Base-by-base conservation (phyloP, 306 rosid genomes). In the Vigna mungo region DNA sequence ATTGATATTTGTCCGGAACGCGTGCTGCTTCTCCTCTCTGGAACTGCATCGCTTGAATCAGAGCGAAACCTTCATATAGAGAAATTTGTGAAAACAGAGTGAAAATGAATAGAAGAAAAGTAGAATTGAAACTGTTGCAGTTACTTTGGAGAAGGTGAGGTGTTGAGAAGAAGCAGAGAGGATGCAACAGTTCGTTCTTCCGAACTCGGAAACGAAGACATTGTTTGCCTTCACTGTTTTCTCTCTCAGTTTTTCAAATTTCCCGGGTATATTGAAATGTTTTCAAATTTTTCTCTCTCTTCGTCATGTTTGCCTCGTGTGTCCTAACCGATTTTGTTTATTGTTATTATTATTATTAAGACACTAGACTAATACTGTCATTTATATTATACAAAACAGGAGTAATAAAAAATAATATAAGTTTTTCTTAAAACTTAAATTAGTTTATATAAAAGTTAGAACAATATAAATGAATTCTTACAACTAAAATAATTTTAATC, bases 131-230 rank as follows among this genome's bases (percentile, higher is more conserved):
- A 44, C 2, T 1, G 53, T 41, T 64, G 80, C 7, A 9, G 62
- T 74, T 80, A 90, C 97, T 34, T 74, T 9, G 86, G 66, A 30
- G 85, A 80, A 71, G 89, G 80, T 5, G 55, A 23, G 7, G 79
- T 39, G 47, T 84, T 82, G 79, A 94, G 97, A 78, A 90, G 96
- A 17, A 94, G 90, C 74, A 94, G 78, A 61, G 97, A 89, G 63
- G 98, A 90, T 78, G 97, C 98, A 44, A 85, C 97, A 1, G 74
- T 70, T 78, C 54, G 88, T 76, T 94, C 97, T 65, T 70, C 79
- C 11, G 90, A 80, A 56, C 82, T 85, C 25, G 96, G 98, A 81
- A 88, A 91, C 48, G 81, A 89, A 30, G 84, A 27, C 88, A 85
- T 85, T 58, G 76, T n/a, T 25, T 82, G 55, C 71, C 65, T 71